Evolutionary conservation across 371 early-diverging fungal genomes (phyloP), one percentile per base, ranked within the genome.

Genomic region (Haplosporangium sp.): DNA sequence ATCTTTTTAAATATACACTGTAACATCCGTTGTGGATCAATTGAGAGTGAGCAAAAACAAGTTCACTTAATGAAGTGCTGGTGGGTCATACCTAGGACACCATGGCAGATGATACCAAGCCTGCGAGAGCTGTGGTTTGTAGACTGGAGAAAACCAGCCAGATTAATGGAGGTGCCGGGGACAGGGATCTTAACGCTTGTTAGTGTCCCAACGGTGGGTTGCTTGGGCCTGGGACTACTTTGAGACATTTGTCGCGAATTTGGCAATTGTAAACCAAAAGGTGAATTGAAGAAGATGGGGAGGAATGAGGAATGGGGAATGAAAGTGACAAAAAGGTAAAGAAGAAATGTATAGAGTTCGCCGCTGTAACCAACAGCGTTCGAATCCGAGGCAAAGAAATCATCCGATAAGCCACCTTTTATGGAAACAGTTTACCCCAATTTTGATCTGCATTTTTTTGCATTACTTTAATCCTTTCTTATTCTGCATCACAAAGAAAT

Each of bases 71-170:
- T 1, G 37, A n/a, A 47, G n/a, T 5, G 47, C 19, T 34, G 7
- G 5, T 8, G 19, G 3, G 38, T 48, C 73, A 55, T 69, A 83
- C 83, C 83, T 45, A 78, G 75, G 20, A 62, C 6, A 11, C 83
- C 83, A 55, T 83, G 83, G 39, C 83, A 78, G 53, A 83, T 83
- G 38, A 83, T 72, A 37, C 76, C 83, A 13, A 83, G 75, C 7
- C 76, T 63, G 35, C 79, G 83, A 19, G 75, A 53, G 56, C 59
- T 34, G 37, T 81, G 75, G 63, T 61, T 65, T n/a, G 82, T 66
- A 15, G 76, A 72, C 62, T 81, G 82, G 11, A 81, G 66, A 53
- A 75, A 66, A n/a, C 82, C 82, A 8, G 70, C 67, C 11, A 81
- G 82, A 50, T 61, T 65, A 50, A 75, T 42, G 50, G 62, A 20